These are phyloP conservation scores for Coemansia sp. DNA, from an alignment of 192 early-diverging fungal species.

Conservation along the genomic window DNA sequence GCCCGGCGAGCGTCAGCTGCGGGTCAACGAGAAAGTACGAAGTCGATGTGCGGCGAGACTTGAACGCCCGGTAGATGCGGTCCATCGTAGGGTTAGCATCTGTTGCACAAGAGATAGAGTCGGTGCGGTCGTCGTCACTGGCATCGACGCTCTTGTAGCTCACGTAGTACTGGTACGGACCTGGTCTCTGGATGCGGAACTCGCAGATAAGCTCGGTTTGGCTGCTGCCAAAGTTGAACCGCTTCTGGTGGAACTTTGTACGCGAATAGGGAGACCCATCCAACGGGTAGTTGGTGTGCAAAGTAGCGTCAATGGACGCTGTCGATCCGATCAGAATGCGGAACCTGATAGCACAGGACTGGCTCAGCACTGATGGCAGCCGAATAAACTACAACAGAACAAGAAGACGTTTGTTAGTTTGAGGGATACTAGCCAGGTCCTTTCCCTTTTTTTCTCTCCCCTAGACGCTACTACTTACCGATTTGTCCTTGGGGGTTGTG, in stretches of 20 bases:
- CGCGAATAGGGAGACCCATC: constrained; percentile 62
- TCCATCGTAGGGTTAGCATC: constrained; percentile 41
- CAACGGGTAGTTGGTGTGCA: constrained; percentile 88
- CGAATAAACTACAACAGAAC: constrained; percentile 45
- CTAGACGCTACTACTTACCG: constrained; percentile 23
- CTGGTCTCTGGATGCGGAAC: constrained; percentile 65
- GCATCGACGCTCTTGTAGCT: constrained; percentile 61
- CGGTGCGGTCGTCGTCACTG: constrained; percentile 19
- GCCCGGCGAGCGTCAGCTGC: constrained; percentile 61
- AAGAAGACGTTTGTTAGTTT: background rate
- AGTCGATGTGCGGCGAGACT: constrained; percentile 42
- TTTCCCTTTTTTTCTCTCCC: background rate
- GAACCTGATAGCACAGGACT: constrained; percentile 76
- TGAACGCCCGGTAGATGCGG: constrained; percentile 43
- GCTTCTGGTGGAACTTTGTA: constrained; percentile 40
- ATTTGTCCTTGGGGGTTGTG: constrained; percentile 50
- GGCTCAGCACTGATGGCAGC: constrained; percentile 37
- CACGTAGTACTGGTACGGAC: constrained; percentile 89
- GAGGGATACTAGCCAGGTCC: background rate
- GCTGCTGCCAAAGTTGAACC: constrained; percentile 50
- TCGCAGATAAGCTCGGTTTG: constrained; percentile 69
- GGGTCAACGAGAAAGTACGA: constrained; percentile 91
- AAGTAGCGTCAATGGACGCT: constrained; percentile 69
- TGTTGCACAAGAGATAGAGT: constrained; percentile 17
- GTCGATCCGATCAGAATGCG: constrained; percentile 76